Base-by-base conservation (phyloP, 305 asterid genomes). In the Solanum hybrid region DNA sequence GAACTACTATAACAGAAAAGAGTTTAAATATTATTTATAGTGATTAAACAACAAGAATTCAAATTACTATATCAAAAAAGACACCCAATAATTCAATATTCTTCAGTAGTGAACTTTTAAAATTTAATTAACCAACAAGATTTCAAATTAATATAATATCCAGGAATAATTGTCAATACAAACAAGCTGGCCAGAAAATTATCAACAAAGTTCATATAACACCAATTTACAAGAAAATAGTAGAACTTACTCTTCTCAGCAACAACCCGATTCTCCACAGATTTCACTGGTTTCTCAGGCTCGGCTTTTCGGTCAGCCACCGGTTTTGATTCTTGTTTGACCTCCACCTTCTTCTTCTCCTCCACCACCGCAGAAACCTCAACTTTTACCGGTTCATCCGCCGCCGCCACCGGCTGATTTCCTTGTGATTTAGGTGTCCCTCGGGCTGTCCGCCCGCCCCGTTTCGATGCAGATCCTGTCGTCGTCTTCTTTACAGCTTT, bases 401-500 rank as follows among this genome's bases (percentile, higher is more conserved):
- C 88, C 7, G 85, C 38, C 20, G 4, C 87, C 4, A 20, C 40
- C 75, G 42, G 73, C n/a, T 46, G 76, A 12, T 87, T 90, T 22
- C 79, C 88, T 91, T 88, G 92, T 10, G 89, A 88, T 87, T 89
- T 94, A 89, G 89, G 85, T 78, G 89, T 87, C 88, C 91, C 94
- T 84, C 93, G 91, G 64, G 93, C 69, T 37, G 66, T 94, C 24
- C 96, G 91, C 1, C 94, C 96, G 86, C 96, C 92, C 86, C 96
- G 91, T 95, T 91, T 95, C 89, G 93, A 90, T 34, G 97, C 96
- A 89, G 98, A 97, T 38, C 98, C 98, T 82, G 94, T 91, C 85
- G 96, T 92, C 78, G 95, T 91, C 92, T 92, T 96, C 95, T 94
- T 97, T 5, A 32, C 88, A 88, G 88, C 32, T 90, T 92, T 94